Evolutionary conservation across 495 filamentous ascomycete species (phyloP).

Genomic region (Penicillium salamii): DNA sequence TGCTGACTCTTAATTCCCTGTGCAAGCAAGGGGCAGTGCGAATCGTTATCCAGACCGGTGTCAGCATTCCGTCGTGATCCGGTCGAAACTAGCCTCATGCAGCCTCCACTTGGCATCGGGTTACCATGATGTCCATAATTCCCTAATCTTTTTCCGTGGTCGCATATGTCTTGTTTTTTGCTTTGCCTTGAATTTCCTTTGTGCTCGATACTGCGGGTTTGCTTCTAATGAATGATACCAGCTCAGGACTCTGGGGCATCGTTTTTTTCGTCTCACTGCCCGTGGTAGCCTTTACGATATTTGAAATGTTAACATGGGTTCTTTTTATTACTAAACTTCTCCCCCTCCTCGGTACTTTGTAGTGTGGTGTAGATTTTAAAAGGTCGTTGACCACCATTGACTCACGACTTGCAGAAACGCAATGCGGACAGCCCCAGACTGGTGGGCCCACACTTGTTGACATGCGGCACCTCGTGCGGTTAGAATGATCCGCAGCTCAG

Average conservation of each 20-base stretch:
- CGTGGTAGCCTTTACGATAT: constrained; percentile 31
- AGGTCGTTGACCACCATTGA: too few species aligned
- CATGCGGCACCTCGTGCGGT: background rate
- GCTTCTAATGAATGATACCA: constrained; percentile 43
- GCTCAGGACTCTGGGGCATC: constrained; percentile 39
- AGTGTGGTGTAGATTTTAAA: too few species aligned
- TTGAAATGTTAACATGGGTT: constrained; percentile 25
- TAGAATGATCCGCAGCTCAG: background rate
- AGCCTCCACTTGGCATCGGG: constrained; percentile 29
- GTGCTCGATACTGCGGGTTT: constrained; percentile 13
- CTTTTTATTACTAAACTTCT: background rate
- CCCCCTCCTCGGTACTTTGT: too few species aligned
- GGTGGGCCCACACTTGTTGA: too few species aligned
- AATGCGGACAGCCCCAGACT: too few species aligned
- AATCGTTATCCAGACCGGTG: constrained; percentile 14
- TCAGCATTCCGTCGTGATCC: constrained; percentile 33
- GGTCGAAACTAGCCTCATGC: constrained; percentile 29
- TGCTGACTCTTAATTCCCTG: background rate
- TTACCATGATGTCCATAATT: constrained; percentile 26
- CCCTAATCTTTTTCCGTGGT: constrained; percentile 19
- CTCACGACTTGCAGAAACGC: too few species aligned
- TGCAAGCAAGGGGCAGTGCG: constrained; percentile 4
- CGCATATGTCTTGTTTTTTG: constrained; percentile 6
- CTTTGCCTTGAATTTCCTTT: constrained; percentile 12
- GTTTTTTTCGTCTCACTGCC: constrained; percentile 22